These are phyloP conservation scores for Wickerhamomyces sydowiorum DNA, from an alignment of 805 yeast species.

Conservation along the genomic window DNA sequence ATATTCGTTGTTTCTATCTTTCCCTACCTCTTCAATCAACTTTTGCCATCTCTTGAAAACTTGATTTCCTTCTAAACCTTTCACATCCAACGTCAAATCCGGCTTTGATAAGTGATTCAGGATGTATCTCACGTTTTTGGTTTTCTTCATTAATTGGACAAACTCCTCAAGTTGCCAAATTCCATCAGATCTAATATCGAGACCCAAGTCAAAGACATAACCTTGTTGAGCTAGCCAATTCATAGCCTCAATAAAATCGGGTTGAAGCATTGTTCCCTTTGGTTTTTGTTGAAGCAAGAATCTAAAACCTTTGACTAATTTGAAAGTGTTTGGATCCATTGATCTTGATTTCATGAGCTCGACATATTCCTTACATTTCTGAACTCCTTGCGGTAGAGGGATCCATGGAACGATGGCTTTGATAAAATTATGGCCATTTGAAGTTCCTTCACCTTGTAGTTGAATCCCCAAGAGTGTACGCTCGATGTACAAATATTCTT, in stretches of 20 bases:
- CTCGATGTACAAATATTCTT: conserved; percentile 10
- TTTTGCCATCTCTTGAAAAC: conserved; percentile 20
- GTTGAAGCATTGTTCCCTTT: conserved; percentile 25
- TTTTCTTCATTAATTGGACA: conserved; percentile 20
- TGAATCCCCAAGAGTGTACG: neutral
- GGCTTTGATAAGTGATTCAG: conserved; percentile 42
- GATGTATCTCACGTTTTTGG: conserved; percentile 26
- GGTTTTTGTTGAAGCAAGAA: conserved; percentile 40
- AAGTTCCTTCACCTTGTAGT: neutral
- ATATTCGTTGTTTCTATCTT: conserved; percentile 12
- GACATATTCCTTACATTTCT: conserved; percentile 11
- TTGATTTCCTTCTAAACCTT: conserved; percentile 3
- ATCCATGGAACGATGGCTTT: conserved; percentile 40
- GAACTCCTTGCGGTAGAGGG: conserved; percentile 32
- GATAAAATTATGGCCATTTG: conserved; percentile 1
- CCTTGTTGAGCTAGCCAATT: conserved; percentile 27
- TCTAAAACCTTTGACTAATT: conserved; percentile 33
- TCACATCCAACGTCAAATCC: conserved; percentile 14
- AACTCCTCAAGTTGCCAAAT: conserved; percentile 36
- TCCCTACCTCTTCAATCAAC: conserved; percentile 16
- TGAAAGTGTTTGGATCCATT: conserved; percentile 5
- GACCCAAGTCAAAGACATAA: conserved; percentile 36
- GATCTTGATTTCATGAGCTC: conserved; percentile 14
- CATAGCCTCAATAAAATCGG: conserved; percentile 26
- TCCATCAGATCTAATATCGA: conserved; percentile 33